Evolutionary conservation across 2,329 filamentous ascomycete species (phyloP).

Genomic region (Aureobasidium subglaciale): DNA sequence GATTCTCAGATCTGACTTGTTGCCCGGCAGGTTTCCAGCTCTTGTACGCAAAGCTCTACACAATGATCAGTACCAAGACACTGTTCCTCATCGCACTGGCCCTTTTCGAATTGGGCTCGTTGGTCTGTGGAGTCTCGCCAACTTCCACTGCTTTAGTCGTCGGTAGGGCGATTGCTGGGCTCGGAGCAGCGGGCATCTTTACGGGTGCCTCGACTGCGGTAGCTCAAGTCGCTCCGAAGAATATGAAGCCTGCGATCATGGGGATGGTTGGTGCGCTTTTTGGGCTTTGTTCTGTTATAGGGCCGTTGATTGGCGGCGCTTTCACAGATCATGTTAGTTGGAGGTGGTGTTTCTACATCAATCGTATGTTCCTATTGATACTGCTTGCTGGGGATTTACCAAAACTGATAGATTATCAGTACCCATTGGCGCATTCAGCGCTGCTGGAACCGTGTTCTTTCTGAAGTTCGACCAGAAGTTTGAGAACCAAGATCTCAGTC

Average conservation of each 20-base stretch:
- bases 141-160: conserved; percentile 44
- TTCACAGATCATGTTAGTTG: conserved; percentile 36
- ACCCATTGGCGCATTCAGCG: conserved; percentile 42
- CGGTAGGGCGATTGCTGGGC: conserved; percentile 44
- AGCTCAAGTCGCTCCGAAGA: conserved; percentile 38
- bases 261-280: conserved; percentile 41
- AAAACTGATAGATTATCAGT: too few species aligned
- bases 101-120: conserved; percentile 46
- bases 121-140: conserved; percentile 45
- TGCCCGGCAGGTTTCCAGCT: conserved; percentile 34
- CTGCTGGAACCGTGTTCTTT: conserved; percentile 13
- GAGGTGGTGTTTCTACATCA: conserved; percentile 48
- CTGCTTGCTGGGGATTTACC: too few species aligned
- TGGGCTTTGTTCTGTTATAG: conserved; percentile 42
- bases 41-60: conserved; percentile 42
- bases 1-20: too few species aligned
- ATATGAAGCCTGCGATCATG: conserved; percentile 41
- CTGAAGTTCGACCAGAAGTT: neutral
- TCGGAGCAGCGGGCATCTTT: conserved; percentile 46
- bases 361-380: conserved; percentile 34
- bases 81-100: conserved; percentile 37
- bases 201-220: conserved; percentile 43
- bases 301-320: conserved; percentile 38
- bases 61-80: conserved; percentile 42
- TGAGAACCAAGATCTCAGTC: neutral